These are phyloP conservation scores for Mariannaea elegans DNA, from an alignment of 2,329 filamentous ascomycete species.

Conservation along the genomic window DNA sequence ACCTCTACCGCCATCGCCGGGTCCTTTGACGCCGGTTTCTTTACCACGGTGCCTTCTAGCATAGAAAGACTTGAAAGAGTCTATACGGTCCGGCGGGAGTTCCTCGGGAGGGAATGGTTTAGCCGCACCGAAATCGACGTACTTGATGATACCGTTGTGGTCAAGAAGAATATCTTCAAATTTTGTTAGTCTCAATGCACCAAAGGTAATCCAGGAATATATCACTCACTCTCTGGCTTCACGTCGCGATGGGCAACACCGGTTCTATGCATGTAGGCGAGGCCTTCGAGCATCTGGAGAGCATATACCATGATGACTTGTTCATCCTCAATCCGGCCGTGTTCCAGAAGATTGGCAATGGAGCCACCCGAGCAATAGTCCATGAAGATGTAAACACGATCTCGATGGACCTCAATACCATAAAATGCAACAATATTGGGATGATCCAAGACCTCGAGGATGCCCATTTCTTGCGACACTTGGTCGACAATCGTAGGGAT, in stretches of 20 bases:
- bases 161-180: slow-evolving; percentile 86
- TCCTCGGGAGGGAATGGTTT: slow-evolving; percentile 91
- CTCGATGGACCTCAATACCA: slow-evolving; percentile 96
- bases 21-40: slow-evolving; percentile 52
- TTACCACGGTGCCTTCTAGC: background rate
- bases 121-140: slow-evolving; percentile 96
- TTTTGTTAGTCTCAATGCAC: slow-evolving; percentile 25
- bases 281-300: slow-evolving; percentile 89
- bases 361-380: slow-evolving; percentile 98
- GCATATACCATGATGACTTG: slow-evolving; percentile 98
- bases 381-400: slow-evolving; percentile 99
- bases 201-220: background rate
- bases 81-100: background rate
- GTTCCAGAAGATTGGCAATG: slow-evolving; percentile 86
- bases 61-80: background rate
- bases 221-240: slow-evolving; percentile 87
- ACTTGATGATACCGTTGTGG: slow-evolving; percentile 98
- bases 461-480: slow-evolving; percentile 96
- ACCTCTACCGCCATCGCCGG: slow-evolving; percentile 78
- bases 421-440: slow-evolving; percentile 98
- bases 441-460: slow-evolving; percentile 93
- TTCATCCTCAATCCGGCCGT: slow-evolving; percentile 97
- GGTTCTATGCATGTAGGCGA: slow-evolving; percentile 92
- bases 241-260: slow-evolving; percentile 96
- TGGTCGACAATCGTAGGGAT: slow-evolving; percentile 94